phyloP scores from a whole-genome alignment of 352 stramenopile species.

The Phytophthora lateralis region DNA sequence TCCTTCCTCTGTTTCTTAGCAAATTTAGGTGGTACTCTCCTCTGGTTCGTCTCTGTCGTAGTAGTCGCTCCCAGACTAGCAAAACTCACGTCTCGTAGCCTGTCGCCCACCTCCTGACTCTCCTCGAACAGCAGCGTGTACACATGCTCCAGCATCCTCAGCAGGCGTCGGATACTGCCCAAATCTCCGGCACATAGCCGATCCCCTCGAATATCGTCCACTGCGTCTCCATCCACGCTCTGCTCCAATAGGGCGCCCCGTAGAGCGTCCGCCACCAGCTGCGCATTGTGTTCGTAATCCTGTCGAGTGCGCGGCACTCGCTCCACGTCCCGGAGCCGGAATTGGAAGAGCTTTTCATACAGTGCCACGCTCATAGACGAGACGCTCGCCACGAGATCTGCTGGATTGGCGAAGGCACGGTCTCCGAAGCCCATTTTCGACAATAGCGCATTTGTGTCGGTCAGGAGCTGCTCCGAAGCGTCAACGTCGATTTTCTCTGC shows the following conservation, averaged over 20 bases:
- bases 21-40: conserved; percentile 23
- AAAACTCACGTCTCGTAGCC: conserved; percentile 25
- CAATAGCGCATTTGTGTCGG: conserved; percentile 80
- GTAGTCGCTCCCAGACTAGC: conserved; percentile 19
- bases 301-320: conserved; percentile 58
- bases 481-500: conserved; percentile 16
- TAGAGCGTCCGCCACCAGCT: conserved; percentile 86
- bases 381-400: conserved; percentile 85
- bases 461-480: conserved; percentile 21
- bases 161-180: conserved; percentile 50
- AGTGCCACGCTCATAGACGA: conserved; percentile 93
- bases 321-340: conserved; percentile 73
- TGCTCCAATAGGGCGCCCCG: conserved; percentile 73
- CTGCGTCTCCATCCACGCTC: conserved; percentile 21
- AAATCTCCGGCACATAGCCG: conserved; percentile 60
- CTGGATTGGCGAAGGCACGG: conserved; percentile 71
- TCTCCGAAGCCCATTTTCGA: conserved; percentile 78
- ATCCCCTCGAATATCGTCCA: conserved; percentile 61
- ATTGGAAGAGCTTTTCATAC: conserved; percentile 91
- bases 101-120: conserved; percentile 29
- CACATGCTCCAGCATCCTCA: conserved; percentile 65
- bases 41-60: neutral
- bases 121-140: conserved; percentile 60
- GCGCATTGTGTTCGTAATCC: conserved; percentile 89
- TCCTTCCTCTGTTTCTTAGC: conserved; percentile 28